Percentiles rank a stretch among this genome's conserved stretches.
Conservation (phyloP, 2,329 filamentous ascomycete genomes). For the Stagonosporopsis chrysanthemi region DNA sequence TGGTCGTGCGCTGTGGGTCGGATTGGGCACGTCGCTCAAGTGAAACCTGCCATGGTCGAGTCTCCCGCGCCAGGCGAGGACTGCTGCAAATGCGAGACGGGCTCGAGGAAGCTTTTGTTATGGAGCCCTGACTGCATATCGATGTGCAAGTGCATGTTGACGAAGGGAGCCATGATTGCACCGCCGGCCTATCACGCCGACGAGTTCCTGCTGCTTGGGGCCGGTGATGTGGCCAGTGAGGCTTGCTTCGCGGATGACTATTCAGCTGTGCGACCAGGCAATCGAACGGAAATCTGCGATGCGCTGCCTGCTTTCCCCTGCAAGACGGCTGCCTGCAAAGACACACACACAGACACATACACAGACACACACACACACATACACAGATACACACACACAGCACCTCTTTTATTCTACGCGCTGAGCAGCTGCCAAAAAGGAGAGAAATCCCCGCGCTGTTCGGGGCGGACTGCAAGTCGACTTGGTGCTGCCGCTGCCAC, state of each 20-base stretch:
- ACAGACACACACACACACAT: too few relatives aligned
- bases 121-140: neutral
- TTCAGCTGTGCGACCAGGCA: slow-evolving; percentile 15
- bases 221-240: slow-evolving; percentile 9
- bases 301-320: slow-evolving; percentile 2
- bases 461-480: neutral
- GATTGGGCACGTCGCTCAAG: slow-evolving; percentile 12
- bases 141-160: neutral
- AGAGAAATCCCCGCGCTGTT: too few relatives aligned
- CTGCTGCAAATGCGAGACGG: slow-evolving; percentile 26
- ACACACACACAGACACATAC: too few relatives aligned
- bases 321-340: neutral
- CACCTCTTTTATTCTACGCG: neutral
- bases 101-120: slow-evolving; percentile 5
- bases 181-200: slow-evolving; percentile 5
- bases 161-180: neutral
- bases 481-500: slow-evolving; percentile 1
- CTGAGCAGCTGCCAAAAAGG: neutral
- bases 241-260: slow-evolving; percentile 7
- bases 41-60: slow-evolving; percentile 19
- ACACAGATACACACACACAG: neutral
- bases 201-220: too few relatives aligned
- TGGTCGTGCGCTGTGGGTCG: slow-evolving; percentile 2
- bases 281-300: slow-evolving; percentile 9
- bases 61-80: slow-evolving; percentile 12